Conservation (phyloP, 805 yeast species). For the Yarrowia sp. region DNA sequence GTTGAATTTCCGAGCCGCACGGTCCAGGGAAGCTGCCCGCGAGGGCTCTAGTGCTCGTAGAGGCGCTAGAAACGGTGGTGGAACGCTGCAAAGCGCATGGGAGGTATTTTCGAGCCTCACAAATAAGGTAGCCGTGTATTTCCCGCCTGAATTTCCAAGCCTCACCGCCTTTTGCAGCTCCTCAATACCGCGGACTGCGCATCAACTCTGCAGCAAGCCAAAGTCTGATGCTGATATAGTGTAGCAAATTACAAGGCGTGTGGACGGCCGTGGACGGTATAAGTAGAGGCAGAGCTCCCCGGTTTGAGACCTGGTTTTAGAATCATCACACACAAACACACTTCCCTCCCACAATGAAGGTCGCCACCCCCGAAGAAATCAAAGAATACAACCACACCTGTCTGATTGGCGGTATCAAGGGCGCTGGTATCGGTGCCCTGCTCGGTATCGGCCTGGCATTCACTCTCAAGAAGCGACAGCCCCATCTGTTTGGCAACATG, state of each 20-base stretch:
- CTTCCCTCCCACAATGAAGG: constrained; percentile 62
- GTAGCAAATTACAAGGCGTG: constrained; percentile 28
- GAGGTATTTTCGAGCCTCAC: not conserved
- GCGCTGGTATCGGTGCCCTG: constrained; percentile 62
- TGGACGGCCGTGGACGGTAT: not conserved
- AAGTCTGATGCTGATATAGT: constrained; percentile 22
- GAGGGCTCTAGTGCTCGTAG: not conserved
- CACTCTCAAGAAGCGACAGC: constrained; percentile 55
- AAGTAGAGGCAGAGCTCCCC: not conserved
- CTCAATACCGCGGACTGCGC: not conserved
- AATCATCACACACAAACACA: constrained; percentile 1
- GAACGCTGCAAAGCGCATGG: not conserved
- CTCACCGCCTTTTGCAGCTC: not conserved
- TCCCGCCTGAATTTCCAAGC: not conserved
- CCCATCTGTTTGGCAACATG: constrained; percentile 43
- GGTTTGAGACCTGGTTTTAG: not conserved
- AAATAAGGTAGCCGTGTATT: not conserved
- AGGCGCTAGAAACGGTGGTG: not conserved
- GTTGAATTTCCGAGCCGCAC: constrained; percentile 16
- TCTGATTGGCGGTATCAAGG: constrained; percentile 66
- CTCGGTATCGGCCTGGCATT: constrained; percentile 64
- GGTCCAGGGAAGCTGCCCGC: not conserved
- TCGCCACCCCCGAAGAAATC: constrained; percentile 69
- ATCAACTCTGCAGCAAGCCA: constrained; percentile 23
- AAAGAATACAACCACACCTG: constrained; percentile 68